Conservation (phyloP, 1,139 yeast genomes). For the Suhomyces chickasaworum region DNA sequence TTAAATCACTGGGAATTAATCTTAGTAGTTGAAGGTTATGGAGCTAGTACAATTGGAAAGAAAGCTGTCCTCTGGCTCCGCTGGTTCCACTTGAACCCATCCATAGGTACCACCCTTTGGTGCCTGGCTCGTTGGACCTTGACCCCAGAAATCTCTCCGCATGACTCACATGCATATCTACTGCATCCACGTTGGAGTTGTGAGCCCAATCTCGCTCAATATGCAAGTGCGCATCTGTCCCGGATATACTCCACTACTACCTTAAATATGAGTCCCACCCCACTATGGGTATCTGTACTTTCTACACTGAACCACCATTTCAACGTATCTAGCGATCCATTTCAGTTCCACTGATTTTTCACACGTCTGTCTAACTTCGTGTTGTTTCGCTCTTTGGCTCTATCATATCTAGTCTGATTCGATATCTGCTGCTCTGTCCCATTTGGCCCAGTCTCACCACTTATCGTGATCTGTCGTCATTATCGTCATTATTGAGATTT, state of each 20-base stretch:
- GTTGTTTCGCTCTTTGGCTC: not conserved
- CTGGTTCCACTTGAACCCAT: too few species aligned
- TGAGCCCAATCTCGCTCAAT: not conserved
- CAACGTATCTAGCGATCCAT: not conserved
- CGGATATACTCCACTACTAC: not conserved
- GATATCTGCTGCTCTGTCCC: not conserved
- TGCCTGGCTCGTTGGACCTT: not conserved
- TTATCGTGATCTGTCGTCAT: not conserved
- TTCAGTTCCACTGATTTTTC: too few species aligned
- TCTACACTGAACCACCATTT: not conserved
- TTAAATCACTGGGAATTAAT: not conserved
- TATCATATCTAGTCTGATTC: not conserved
- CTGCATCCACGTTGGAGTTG: slow-evolving; percentile 7
- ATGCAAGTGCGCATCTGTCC: not conserved
- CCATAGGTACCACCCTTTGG: not conserved
- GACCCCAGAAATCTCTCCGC: not conserved
- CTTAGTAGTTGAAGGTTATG: too few species aligned
- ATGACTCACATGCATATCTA: slow-evolving; percentile 13
- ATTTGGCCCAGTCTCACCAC: not conserved
- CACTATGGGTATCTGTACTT: not conserved
- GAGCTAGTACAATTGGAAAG: too few species aligned
- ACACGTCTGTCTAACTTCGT: too few species aligned
- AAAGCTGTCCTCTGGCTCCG: too few species aligned
- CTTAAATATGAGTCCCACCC: slow-evolving; percentile 1
- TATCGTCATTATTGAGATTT: not conserved